Base-by-base conservation (phyloP, 192 early-diverging fungal species). In the Oehlia diaphana region DNA sequence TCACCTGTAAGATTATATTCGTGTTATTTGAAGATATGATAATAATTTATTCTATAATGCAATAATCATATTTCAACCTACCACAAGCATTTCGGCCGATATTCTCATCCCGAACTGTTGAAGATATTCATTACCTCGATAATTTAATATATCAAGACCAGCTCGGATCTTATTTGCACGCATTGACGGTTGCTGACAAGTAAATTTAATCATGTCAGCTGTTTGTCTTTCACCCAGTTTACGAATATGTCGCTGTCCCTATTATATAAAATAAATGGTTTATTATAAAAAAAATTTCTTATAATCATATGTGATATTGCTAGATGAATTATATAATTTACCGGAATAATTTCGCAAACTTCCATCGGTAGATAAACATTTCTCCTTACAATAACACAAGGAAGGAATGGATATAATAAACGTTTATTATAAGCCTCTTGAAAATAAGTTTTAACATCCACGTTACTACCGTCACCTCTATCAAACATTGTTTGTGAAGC, bases 191-290 rank as follows among this genome's bases (percentile, higher is more conserved):
- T 88, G 88, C 82, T 93, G 91, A 81, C 94, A 95, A 0, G 96
- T 96, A 80, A 95, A 95, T 47, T 91, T 94, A 79, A 98, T 97
- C 96, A 98, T 97, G 77, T 98, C 96, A 0, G 94, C 92, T 0
- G 96, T 97, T 87, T 96, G 92, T 44, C 84, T 84, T 70, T 97
- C 94, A 78, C 94, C 91, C 42, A 97, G 82, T 81, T 96, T 96
- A 75, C 93, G 88, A 78, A 91, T 82, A 81, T 94, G 91, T 61
- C 95, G 89, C 84, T 96, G 96, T 65, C 95, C 95, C 69, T 91
- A 21, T 50, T 50, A 50, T 33, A 70, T 2, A 13, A 42, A 44
- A 92, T n/a, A 58, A 61, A 61, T n/a, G 2, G 9, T 2, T n/a
- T n/a, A 8, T 28, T 61, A 2, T 5, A 12, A 47, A 47, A 12